phyloP scores from a whole-genome alignment of 2,329 filamentous ascomycete genomes.

The Colletotrichum aenigma region DNA sequence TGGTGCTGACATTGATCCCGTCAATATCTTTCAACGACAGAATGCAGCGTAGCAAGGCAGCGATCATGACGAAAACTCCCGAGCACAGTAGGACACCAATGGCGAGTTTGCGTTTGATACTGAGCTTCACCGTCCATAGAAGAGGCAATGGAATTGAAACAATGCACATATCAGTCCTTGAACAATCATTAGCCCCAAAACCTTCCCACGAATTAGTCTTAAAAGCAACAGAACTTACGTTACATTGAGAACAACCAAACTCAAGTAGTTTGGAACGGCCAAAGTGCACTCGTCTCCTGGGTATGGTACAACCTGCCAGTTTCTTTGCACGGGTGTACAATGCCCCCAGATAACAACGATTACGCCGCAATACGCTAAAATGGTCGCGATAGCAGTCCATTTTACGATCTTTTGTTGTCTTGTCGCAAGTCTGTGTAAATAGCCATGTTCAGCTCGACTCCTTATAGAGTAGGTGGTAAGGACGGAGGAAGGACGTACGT shows the following conservation, averaged over 20 bases:
- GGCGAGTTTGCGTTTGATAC: slow-evolving; percentile 38
- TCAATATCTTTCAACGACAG: slow-evolving; percentile 38
- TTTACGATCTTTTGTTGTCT: slow-evolving; percentile 41
- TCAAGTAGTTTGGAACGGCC: slow-evolving; percentile 39
- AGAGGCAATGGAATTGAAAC: slow-evolving; percentile 44
- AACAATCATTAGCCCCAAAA: background rate
- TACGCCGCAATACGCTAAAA: slow-evolving; percentile 34
- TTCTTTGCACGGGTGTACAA: slow-evolving; percentile 39
- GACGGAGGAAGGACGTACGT: slow-evolving; percentile 34
- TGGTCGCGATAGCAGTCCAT: slow-evolving; percentile 32
- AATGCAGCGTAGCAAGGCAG: slow-evolving; percentile 44
- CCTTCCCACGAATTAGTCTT: background rate
- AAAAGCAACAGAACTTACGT: slow-evolving; percentile 25
- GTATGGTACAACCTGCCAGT: slow-evolving; percentile 45
- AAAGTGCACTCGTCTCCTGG: slow-evolving; percentile 42
- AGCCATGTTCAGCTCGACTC: background rate
- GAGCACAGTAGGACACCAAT: slow-evolving; percentile 44
- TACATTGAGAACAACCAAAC: slow-evolving; percentile 40
- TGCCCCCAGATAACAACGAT: slow-evolving; percentile 37
- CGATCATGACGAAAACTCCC: slow-evolving; percentile 47
- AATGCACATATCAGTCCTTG: slow-evolving; percentile 43
- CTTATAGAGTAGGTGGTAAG: background rate
- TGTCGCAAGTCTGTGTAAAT: slow-evolving; percentile 33
- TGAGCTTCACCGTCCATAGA: slow-evolving; percentile 42
- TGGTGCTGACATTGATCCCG: slow-evolving; percentile 40